These are phyloP conservation scores for Catunica adiposa DNA, from an alignment of 2,329 filamentous ascomycete species.

Conservation along the genomic window DNA sequence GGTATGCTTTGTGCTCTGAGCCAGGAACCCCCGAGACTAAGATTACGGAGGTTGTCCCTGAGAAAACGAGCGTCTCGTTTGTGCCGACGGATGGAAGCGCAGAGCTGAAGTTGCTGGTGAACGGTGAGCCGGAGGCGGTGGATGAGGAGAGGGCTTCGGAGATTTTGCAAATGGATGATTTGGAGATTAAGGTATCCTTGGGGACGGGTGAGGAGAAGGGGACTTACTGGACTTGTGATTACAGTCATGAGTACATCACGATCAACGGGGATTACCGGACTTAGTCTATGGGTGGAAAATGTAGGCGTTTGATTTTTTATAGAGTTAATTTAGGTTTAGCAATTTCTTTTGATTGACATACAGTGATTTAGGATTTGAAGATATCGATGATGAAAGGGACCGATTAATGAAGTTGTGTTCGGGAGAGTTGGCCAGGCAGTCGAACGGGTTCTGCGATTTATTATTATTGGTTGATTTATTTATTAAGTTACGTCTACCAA, in stretches of 20 bases:
- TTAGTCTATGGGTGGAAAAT: conserved; percentile 19
- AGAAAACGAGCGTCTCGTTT: conserved; percentile 63
- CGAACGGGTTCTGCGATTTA: not conserved
- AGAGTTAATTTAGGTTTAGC: not conserved
- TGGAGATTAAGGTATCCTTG: conserved; percentile 61
- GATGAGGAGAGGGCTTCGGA: conserved; percentile 61
- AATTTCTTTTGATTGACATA: not conserved
- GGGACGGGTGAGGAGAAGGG: conserved; percentile 53
- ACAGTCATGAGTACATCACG: conserved; percentile 63
- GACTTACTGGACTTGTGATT: conserved; percentile 73
- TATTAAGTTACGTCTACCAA: no score
- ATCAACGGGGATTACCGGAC: conserved; percentile 56
- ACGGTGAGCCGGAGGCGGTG: conserved; percentile 64
- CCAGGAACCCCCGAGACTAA: conserved; percentile 40
- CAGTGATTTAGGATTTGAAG: no score
- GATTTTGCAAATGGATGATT: conserved; percentile 60
- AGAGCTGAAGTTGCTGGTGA: conserved; percentile 60
- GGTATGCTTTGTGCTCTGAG: conserved; percentile 53
- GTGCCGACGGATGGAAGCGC: conserved; percentile 59
- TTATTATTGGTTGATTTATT: no score
- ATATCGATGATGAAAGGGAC: no score
- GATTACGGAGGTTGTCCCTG: conserved; percentile 47
- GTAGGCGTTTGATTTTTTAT: no score
- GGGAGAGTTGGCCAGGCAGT: not conserved
- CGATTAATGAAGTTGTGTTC: no score